Evolutionary conservation across 306 rosid genomes (phyloP), one percentile per base, ranked within the genome.

Genomic region (Cucumis melo): DNA sequence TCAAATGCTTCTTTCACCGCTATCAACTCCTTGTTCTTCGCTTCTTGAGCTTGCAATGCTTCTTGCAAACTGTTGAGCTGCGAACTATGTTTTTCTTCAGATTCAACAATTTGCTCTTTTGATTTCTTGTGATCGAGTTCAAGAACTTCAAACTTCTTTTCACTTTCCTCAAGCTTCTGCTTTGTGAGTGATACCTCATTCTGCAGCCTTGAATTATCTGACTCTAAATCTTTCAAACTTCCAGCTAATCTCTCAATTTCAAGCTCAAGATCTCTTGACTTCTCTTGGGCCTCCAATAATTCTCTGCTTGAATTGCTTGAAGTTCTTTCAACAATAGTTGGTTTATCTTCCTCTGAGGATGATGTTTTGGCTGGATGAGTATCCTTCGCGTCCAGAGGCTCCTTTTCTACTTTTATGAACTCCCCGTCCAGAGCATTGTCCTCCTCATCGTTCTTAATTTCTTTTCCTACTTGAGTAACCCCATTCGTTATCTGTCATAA

Each of bases 371-470:
- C 79, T 39, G 73, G 16, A 75, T 57, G 85, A 24, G 76, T 76
- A 50, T 86, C 88, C 71, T 88, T 84, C 46, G 59, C 82, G 38
- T 84, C 90, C n/a, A 87, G 57, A 10, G 87, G 73, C 83, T 92
- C 97, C 88, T 81, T 94, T 85, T 94, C 99, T 75, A 94, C 92
- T 85, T 94, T 94, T 21, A 94, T 90, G 85, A 94, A 94, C 78
- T 92, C 99, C 36, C 96, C 99, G 79, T 90, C 99, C 8, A 91
- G 83, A 68, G 88, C 83, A 72, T 87, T 87, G 56, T 93, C 97
- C 80, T 94, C 99, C 67, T 90, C 96, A 73, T 94, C 97, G 77
- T 84, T 94, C 89, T 86, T 92, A 65, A 62, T 80, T 78, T 82
- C 91, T 12, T 80, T 84, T 27, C 2, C 81, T 19, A 72, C 86